These are phyloP conservation scores for Batkoa obscura DNA, from an alignment of 371 early-diverging fungal species.

Conservation along the genomic window DNA sequence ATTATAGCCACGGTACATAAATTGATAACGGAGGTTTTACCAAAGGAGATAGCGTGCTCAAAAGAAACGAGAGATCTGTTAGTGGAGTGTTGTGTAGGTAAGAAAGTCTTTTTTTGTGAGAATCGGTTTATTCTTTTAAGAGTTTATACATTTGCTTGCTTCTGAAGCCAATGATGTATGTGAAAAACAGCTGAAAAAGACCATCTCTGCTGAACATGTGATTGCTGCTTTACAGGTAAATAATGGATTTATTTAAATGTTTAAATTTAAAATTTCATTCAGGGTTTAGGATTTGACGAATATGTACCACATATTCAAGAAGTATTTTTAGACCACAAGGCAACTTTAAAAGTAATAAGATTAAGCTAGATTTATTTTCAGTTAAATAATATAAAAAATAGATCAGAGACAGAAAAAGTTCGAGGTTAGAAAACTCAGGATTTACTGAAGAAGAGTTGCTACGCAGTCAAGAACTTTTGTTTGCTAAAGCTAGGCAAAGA, in stretches of 20 bases:
- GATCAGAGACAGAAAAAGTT: constrained; percentile 77
- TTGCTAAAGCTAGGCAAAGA: constrained; percentile 75
- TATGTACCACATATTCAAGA: constrained; percentile 78
- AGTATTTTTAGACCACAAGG: constrained; percentile 76
- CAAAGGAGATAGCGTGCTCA: constrained; percentile 66
- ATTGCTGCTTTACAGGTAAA: constrained; percentile 62
- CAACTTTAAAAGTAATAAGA: constrained; percentile 48
- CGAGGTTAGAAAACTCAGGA: constrained; percentile 73
- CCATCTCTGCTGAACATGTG: constrained; percentile 95
- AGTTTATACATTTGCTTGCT: constrained; percentile 85
- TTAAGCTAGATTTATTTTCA: neutral
- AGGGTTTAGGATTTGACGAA: constrained; percentile 79
- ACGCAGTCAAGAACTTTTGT: constrained; percentile 75
- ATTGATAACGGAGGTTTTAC: constrained; percentile 89
- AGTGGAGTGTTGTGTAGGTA: constrained; percentile 85
- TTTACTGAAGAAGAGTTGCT: constrained; percentile 81
- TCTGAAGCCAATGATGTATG: constrained; percentile 93
- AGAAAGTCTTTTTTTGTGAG: constrained; percentile 1
- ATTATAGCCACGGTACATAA: constrained; percentile 94
- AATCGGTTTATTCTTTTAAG: no score
- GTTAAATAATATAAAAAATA: constrained; percentile 11
- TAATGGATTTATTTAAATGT: neutral
- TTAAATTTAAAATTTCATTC: neutral
- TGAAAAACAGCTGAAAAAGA: constrained; percentile 94
- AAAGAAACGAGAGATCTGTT: constrained; percentile 92